A percentile compares a stretch with the other conserved stretches of the same genome.
phyloP scores from a whole-genome alignment of 2,329 filamentous ascomycete genomes.

The Colletotrichum endophyticum region DNA sequence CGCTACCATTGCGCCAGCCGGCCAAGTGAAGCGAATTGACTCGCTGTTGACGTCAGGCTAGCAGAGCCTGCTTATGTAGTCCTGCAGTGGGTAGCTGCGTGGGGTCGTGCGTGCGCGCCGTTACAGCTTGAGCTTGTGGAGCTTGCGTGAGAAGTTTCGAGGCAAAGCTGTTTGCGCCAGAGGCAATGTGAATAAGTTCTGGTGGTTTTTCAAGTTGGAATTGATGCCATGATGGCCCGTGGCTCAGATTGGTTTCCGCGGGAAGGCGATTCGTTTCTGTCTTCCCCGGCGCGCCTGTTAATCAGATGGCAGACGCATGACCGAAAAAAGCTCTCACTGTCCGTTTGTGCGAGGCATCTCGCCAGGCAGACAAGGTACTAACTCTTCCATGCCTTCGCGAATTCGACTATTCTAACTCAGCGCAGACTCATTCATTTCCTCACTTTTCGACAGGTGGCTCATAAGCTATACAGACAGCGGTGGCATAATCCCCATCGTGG shows the following conservation, averaged over 20 bases:
- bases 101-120: not conserved
- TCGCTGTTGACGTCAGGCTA: not conserved
- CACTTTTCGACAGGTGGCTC: conserved; percentile 16
- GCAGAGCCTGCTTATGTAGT: not conserved
- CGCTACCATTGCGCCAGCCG: conserved; percentile 22
- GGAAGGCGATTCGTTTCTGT: not conserved
- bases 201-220: not conserved
- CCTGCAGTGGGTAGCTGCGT: not conserved
- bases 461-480: conserved; percentile 67
- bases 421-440: not conserved
- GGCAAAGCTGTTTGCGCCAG: not conserved
- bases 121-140: not conserved
- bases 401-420: not conserved
- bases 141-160: not conserved
- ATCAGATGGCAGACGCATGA: not conserved
- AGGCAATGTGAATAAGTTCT: not conserved
- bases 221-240: not conserved
- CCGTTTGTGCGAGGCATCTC: not conserved
- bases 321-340: not conserved
- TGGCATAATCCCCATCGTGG: conserved; percentile 85
- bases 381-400: not conserved
- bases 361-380: not conserved
- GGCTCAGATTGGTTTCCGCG: not conserved
- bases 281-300: not conserved
- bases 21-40: not conserved